Base-by-base conservation (phyloP, 495 filamentous ascomycete species). In the Neurospora sp. region DNA sequence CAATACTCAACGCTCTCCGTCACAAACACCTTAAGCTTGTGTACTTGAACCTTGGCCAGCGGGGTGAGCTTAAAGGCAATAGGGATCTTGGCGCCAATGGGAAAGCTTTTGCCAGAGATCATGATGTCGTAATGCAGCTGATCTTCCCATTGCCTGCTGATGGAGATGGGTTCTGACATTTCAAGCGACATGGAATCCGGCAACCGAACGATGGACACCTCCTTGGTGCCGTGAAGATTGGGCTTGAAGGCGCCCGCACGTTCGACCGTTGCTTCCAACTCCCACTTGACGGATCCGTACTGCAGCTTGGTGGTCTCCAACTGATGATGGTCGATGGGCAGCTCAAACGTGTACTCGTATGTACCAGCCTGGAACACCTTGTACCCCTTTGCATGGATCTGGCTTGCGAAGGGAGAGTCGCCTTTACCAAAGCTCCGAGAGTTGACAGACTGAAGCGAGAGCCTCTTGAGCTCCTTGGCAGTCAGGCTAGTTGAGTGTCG, bases 111-210 rank as follows among this genome's bases (percentile, higher is more conserved):
- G 70, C 96, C 96, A 4, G 95, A 98, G 74, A 99, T 97, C 76
- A 98, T 93, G 73, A 99, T 99, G 76, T 99, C 96, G 81, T 99
- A 99, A 77, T 98, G 94, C 40, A 99, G 87, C 78, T 99, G 96
- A 77, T 99, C 96, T 77, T 99, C 96, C 96, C 96, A 99, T 72
- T 94, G 94, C 35, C 96, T 87, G 70, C 93, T 97, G 77, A 99
- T 98, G 27, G 95, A 95, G 80, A 99, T 99, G 16, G 96, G 96
- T 78, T 99, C 96, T 37, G 94, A 89, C 81, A 94, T 92, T 78
- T 99, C 96, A 69, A 98, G 84, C 5, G 95, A 98, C 69, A 94
- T 88, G 83, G 98, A 94, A 20, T 95, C 90, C 0, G 96, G 96
- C 2, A 95, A 90, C 18, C 96, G 91, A 38, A 99, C 92, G 61